These are phyloP conservation scores for Posidonia australis DNA, from an alignment of 106 monocot genomes.

Conservation along the genomic window DNA sequence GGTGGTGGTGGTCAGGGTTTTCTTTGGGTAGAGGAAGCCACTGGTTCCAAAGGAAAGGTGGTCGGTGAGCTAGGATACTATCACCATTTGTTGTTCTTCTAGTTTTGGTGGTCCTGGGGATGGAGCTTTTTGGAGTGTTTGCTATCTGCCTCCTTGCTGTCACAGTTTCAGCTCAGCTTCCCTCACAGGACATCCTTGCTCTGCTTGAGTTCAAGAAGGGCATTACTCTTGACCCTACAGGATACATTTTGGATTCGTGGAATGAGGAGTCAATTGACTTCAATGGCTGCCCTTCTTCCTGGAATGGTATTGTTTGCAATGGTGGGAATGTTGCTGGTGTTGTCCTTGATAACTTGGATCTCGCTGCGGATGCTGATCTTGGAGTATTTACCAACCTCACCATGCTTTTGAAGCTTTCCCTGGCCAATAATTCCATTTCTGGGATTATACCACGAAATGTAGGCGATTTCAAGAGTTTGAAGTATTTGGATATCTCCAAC, in stretches of 20 bases:
- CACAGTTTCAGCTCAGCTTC: slow-evolving; percentile 45
- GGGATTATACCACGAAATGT: slow-evolving; percentile 37
- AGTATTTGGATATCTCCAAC: slow-evolving; percentile 74
- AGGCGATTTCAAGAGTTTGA: slow-evolving; percentile 41
- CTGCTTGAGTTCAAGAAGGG: slow-evolving; percentile 88
- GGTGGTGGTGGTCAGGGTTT: background rate
- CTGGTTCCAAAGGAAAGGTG: background rate
- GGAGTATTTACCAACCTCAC: slow-evolving; percentile 51
- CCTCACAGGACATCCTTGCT: slow-evolving; percentile 68
- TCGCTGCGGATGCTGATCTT: slow-evolving; percentile 42
- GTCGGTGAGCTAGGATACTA: too few species aligned
- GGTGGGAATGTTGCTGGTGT: slow-evolving; percentile 61
- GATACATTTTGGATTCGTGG: slow-evolving; percentile 79
- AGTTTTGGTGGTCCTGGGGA: slow-evolving; percentile 4
- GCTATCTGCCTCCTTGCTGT: slow-evolving; percentile 25
- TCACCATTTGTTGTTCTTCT: background rate
- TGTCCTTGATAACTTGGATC: slow-evolving; percentile 47
- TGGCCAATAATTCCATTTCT: slow-evolving; percentile 62
- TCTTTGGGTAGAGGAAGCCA: background rate
- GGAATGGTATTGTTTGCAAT: slow-evolving; percentile 88
- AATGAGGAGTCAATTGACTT: slow-evolving; percentile 90
- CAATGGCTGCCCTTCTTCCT: slow-evolving; percentile 90
- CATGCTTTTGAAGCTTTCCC: slow-evolving; percentile 63
- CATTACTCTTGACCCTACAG: slow-evolving; percentile 66
- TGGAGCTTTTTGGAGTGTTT: slow-evolving; percentile 25